Base-by-base conservation (phyloP, 1,284 basidiomycete genomes). In the Kalmanozyma brasiliensis region DNA sequence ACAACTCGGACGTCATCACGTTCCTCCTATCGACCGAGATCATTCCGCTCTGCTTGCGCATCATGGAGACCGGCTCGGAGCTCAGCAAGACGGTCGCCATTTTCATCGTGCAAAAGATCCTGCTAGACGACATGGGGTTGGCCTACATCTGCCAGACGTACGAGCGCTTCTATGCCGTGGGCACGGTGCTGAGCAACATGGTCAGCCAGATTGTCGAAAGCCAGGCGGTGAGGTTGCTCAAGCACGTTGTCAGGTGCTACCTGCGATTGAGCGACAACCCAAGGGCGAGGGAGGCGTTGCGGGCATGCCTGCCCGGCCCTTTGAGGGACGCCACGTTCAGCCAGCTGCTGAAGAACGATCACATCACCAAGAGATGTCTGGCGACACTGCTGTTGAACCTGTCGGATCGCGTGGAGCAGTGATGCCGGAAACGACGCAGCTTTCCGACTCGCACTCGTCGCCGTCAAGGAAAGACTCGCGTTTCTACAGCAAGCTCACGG, bases 81-180 rank as follows among this genome's bases (percentile, higher is more conserved):
- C 88, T 99, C n/a, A 93, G 91, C 68, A 99, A 99, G 85, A 99
- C 96, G 0, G 96, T 99, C 41, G 96, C 96, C 43, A 99, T 99
- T 80, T 99, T 99, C 84, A 99, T 99, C 79, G 96, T 99, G 3
- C 96, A 99, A 84, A 99, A 98, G 86, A 98, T 99, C 74, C 86
- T 99, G 19, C 87, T 98, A 51, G 96, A 99, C 82, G 96, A 99
- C 84, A 94, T 95, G 10, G 95, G 96, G 11, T 84, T 99, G 61
- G 94, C 93, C 24, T 99, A 99, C 83, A 98, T 99, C 80, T 98
- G 95, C 80, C 95, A 98, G 84, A 98, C 96, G 16, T 98, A 98
- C 83, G 96, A 99, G 83, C 88, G 96, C 43, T 99, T 99, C 85
- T 98, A 98, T 82, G 96, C 96, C 14, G 96, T 99, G 49, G 95